These are phyloP conservation scores for Trypanosoma melophagium DNA, from an alignment of 208 protist genomes.

Conservation along the genomic window DNA sequence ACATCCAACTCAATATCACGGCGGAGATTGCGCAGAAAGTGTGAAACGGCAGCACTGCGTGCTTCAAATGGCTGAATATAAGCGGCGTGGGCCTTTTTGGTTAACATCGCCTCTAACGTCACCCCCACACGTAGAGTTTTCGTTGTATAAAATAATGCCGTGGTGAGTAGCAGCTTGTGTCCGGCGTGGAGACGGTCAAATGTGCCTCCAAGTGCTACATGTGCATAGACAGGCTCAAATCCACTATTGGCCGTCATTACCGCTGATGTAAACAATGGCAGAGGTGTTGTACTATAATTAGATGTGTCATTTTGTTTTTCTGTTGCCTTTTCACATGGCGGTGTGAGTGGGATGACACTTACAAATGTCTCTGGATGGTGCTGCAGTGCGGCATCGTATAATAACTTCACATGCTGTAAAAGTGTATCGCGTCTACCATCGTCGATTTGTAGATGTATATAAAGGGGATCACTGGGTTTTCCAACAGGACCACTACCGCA, in stretches of 20 bases:
- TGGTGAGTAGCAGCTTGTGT: conserved; percentile 87
- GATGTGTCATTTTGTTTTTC: no score
- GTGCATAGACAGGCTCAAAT: conserved; percentile 61
- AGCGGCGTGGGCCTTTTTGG: conserved; percentile 65
- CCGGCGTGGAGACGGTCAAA: conserved; percentile 90
- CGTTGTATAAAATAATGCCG: conserved; percentile 58
- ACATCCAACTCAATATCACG: conserved; percentile 62
- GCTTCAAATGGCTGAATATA: conserved; percentile 67
- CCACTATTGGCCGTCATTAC: conserved; percentile 28
- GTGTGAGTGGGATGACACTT: conserved; percentile 57
- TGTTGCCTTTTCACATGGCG: background rate
- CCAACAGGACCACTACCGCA: conserved; percentile 1
- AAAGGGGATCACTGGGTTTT: conserved; percentile 16
- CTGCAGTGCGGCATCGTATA: conserved; percentile 61
- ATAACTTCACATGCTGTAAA: conserved; percentile 52
- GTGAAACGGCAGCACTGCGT: conserved; percentile 43
- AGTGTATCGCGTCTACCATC: conserved; percentile 52
- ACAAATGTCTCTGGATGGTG: conserved; percentile 42
- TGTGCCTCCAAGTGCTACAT: conserved; percentile 88
- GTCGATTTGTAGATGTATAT: conserved; percentile 55
- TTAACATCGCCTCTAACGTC: conserved; percentile 53
- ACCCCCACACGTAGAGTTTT: conserved; percentile 73
- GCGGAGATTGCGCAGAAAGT: conserved; percentile 58
- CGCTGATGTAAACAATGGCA: conserved; percentile 10
- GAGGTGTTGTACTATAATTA: background rate